Evolutionary conservation across 345 rosid species (phyloP).

Genomic region (Eucalyptus pumila): DNA sequence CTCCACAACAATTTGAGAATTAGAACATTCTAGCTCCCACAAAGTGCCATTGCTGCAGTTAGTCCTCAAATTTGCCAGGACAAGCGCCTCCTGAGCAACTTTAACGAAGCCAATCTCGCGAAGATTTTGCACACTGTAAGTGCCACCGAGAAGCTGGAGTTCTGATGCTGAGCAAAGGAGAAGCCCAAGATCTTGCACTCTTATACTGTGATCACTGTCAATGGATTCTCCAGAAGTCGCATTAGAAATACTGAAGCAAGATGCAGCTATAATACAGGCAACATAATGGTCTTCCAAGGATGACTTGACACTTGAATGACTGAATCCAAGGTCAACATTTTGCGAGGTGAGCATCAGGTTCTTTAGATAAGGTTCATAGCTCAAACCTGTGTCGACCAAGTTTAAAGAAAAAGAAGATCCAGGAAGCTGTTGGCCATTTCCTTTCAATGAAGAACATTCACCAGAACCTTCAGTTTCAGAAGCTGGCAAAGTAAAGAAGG

Average conservation of each 20-base stretch:
- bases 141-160: constrained; percentile 29
- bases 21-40: constrained; percentile 77
- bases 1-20: constrained; percentile 51
- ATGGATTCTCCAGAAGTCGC: constrained; percentile 16
- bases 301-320: constrained; percentile 13
- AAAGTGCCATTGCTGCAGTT: constrained; percentile 39
- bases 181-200: constrained; percentile 78
- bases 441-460: constrained; percentile 13
- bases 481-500: constrained; percentile 52
- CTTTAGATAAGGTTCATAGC: constrained; percentile 69
- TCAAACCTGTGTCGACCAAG: constrained; percentile 77
- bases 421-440: constrained; percentile 14
- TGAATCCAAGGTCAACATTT: constrained; percentile 2
- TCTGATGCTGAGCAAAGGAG: constrained; percentile 51
- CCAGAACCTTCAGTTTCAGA: constrained; percentile 15
- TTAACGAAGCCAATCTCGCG: constrained; percentile 57
- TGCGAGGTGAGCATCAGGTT: not conserved
- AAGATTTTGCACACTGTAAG: constrained; percentile 55
- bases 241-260: constrained; percentile 56
- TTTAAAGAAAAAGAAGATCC: constrained; percentile 52
- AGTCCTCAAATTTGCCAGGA: constrained; percentile 55
- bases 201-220: constrained; percentile 41
- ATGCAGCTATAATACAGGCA: constrained; percentile 81
- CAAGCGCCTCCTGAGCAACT: constrained; percentile 63
- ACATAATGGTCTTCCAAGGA: constrained; percentile 25